Percentiles rank a stretch among this genome's conserved stretches.
Conservation (phyloP, 345 rosid genomes). For the Erucastrum elatum region DNA sequence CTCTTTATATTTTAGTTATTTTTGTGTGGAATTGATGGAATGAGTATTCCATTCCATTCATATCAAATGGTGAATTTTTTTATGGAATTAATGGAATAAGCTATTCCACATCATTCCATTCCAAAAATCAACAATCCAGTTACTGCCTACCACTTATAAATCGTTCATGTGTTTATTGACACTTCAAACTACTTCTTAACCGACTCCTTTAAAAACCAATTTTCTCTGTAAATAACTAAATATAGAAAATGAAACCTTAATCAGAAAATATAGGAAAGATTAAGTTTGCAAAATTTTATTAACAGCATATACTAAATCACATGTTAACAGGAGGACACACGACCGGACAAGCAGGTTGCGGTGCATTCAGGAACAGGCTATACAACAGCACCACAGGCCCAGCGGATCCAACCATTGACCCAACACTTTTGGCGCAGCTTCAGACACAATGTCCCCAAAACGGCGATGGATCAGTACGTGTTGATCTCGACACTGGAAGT, state of each 20-base stretch:
- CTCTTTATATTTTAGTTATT: too few species aligned
- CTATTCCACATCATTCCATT: too few species aligned
- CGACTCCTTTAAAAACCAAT: background rate
- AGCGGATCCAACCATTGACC: conserved; percentile 46
- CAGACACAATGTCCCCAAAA: conserved; percentile 47
- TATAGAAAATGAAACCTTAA: background rate
- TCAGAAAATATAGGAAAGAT: background rate
- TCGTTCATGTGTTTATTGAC: background rate
- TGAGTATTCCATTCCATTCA: too few species aligned
- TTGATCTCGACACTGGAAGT: conserved; percentile 54
- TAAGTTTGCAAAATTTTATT: background rate
- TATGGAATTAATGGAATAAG: too few species aligned
- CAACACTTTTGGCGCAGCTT: conserved; percentile 43
- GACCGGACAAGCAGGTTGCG: conserved; percentile 56
- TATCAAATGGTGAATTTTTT: too few species aligned
- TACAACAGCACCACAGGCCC: conserved; percentile 37
- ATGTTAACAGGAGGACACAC: conserved; percentile 54
- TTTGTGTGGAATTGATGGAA: too few species aligned
- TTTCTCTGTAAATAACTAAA: background rate
- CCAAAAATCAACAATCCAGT: too few species aligned
- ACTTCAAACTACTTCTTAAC: background rate
- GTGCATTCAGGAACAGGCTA: conserved; percentile 44
- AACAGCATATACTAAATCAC: background rate
- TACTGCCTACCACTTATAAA: background rate
- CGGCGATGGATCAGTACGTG: conserved; percentile 45